phyloP scores from a whole-genome alignment of 139 green algal genomes.

The Coelastrella sp. region DNA sequence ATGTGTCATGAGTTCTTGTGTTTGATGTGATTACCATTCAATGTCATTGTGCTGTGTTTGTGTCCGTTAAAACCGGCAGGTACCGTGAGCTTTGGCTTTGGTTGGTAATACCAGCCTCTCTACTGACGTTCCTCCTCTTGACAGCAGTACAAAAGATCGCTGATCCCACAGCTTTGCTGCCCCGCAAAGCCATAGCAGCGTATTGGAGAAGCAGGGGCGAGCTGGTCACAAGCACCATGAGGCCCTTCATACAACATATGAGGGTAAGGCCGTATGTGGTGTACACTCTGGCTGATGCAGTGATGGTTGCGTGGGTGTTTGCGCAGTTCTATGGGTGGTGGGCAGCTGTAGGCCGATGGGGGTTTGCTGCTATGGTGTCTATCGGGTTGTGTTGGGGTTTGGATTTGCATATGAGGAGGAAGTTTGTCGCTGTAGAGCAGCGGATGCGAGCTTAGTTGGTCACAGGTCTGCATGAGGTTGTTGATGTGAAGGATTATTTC shows the following conservation, averaged over 20 bases:
- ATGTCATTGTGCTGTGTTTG: neutral
- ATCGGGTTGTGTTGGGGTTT: conserved; percentile 12
- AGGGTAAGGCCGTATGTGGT: conserved; percentile 9
- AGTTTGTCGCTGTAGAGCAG: neutral
- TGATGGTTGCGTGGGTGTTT: neutral
- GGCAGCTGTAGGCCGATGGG: neutral
- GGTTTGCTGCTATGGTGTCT: neutral
- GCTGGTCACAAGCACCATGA: conserved; percentile 1
- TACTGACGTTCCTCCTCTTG: neutral
- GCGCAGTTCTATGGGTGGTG: neutral
- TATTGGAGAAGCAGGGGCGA: conserved; percentile 10
- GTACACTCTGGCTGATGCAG: conserved; percentile 13
- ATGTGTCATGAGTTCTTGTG: neutral
- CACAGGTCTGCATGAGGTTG: neutral
- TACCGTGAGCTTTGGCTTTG: conserved; percentile 31
- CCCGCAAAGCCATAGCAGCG: neutral
- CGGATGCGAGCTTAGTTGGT: neutral
- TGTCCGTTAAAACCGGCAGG: too few species aligned
- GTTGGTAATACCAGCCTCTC: neutral
- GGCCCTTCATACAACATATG: conserved; percentile 36
- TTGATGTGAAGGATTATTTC: neutral
- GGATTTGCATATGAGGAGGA: conserved; percentile 14
- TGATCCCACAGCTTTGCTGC: neutral
- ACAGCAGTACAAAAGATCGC: neutral
- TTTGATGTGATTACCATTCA: neutral